Evolutionary conservation across 305 asterid species (phyloP), one percentile per base, ranked within the genome.

Genomic region (Fraxinus xanthoxyloides): DNA sequence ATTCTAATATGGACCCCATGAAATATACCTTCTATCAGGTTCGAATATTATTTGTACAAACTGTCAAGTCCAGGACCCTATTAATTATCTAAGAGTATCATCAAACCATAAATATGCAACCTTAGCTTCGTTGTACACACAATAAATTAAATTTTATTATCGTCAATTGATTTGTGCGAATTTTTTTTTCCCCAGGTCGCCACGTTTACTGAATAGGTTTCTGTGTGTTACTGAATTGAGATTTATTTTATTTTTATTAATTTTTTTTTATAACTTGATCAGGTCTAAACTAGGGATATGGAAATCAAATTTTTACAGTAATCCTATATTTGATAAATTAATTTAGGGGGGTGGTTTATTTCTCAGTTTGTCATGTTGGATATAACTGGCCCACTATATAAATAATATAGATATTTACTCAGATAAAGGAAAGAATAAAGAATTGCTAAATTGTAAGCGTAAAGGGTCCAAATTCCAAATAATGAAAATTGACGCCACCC

Each of bases 11-110:
- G 85, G 86, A 77, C 43, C 89, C 86, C 82, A 24, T 70, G 72
- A 82, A 82, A 81, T 78, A 80, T 88, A 81, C 88, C 85, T 76
- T 76, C 83, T 54, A 84, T 46, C 17, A 59, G 87, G 76, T 77
- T 86, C 84, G 86, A 86, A 83, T 87, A 89, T 77, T 36, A 82
- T 81, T 72, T 81, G 75, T 31, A 43, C 84, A 43, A 83, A 76
- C 77, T 75, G 82, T 87, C 92, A 78, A 38, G 36, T 82, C 78
- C 46, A 35, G 15, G 79, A 35, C 86, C 91, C 88, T 87, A 65
- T 87, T 65, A 48, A 65, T 87, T 65, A 48, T 28, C 19, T 12
- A 69, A 34, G 78, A 81, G 69, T 69, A 56, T 77, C 85, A 85
- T 86, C 84, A 0, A 15, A 15, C n/a, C 13, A 46, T 15, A 48